These are phyloP conservation scores for Chlorella variabilis DNA, from an alignment of 163 green algal genomes.

Conservation along the genomic window DNA sequence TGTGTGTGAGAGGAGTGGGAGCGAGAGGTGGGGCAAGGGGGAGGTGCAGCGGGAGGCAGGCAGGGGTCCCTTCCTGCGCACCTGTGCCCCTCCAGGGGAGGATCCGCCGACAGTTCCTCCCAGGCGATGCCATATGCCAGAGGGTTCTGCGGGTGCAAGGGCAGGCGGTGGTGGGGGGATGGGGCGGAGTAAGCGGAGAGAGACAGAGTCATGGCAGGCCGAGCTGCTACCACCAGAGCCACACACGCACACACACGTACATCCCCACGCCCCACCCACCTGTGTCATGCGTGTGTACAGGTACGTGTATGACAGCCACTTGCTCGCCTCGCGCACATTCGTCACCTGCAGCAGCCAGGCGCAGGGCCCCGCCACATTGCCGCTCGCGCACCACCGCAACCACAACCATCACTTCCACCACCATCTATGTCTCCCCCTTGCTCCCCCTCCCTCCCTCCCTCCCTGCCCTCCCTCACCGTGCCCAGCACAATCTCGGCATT, in stretches of 20 bases:
- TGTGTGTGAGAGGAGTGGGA: no score
- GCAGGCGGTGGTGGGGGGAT: background rate
- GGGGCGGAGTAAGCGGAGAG: background rate
- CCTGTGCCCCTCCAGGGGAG: slow-evolving; percentile 63
- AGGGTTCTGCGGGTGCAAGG: slow-evolving; percentile 74
- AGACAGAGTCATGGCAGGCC: background rate
- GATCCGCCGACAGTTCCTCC: slow-evolving; percentile 78
- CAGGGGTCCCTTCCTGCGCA: background rate
- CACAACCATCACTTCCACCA: background rate
- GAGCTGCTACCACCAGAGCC: background rate
- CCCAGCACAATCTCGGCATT: slow-evolving; percentile 97
- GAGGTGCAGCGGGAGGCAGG: background rate
- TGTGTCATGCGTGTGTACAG: slow-evolving; percentile 88
- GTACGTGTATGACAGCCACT: slow-evolving; percentile 97
- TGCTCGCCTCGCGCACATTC: slow-evolving; percentile 80
- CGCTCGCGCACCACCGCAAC: no score
- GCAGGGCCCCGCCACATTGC: background rate
- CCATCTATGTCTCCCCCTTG: background rate
- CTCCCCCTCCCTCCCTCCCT: no score
- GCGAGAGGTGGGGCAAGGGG: no score
- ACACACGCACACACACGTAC: background rate
- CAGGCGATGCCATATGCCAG: slow-evolving; percentile 94
- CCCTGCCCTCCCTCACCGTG: slow-evolving; percentile 68
- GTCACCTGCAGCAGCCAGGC: slow-evolving; percentile 59
- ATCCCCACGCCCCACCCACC: background rate